Evolutionary conservation across 345 rosid genomes (phyloP), one percentile per base, ranked within the genome.

Genomic region (Corchorus olitorius): DNA sequence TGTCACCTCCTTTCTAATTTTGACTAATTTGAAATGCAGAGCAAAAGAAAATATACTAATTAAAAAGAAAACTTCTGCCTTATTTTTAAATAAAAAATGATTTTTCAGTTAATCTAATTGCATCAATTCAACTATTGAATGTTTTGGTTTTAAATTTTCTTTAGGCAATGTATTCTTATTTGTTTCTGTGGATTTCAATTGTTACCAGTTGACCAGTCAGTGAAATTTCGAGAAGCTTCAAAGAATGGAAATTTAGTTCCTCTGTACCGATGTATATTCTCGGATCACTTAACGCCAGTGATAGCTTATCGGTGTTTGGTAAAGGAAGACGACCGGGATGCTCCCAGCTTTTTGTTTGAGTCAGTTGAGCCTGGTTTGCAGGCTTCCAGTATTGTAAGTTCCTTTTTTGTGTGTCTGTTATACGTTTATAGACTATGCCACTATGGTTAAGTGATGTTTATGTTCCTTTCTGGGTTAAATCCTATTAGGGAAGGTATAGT

Each of bases 261-360:
- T 66, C 78, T 93, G 41, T 85, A 85, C 83, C 81, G 80, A 60
- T 86, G 90, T 80, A 88, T 95, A 64, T 89, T 95, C 87, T 89
- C 97, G 2, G 99, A 93, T 87, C 99, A 95, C 79, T 82, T 95
- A 35, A 95, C 98, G 72, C 99, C 97, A 0, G 92, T 95, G 78
- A 83, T 95, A 14, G 98, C 97, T 1, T 93, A 93, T 75, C 83
- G 99, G 45, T 95, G 98, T 80, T 83, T 93, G 80, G 98, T 95
- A 20, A 92, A 89, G 86, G 97, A 95, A 81, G 99, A 95, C 66
- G 99, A 95, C 53, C 84, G 97, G 77, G 98, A 95, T 75, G 96
- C 99, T 80, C 98, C 99, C 0, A 95, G 98, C 82, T 95, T 95
- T 86, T 79, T 95, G 82, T 92, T 89, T 5, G 99, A 95, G 81